These are phyloP conservation scores for Collybia mongolica DNA, from an alignment of 768 basidiomycete species.

Conservation along the genomic window DNA sequence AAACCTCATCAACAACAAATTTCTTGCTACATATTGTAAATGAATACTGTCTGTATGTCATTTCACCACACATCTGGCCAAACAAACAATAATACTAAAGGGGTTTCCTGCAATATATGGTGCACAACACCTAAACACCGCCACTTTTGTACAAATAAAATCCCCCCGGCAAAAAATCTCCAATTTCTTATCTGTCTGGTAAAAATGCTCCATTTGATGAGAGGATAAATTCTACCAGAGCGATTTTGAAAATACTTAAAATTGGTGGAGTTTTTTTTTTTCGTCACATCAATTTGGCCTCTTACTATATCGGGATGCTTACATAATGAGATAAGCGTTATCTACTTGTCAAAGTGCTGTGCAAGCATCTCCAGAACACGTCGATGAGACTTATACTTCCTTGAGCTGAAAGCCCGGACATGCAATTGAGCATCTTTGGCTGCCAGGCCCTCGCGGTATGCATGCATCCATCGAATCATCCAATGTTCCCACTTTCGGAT, in stretches of 20 bases:
- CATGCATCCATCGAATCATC: constrained; percentile 23
- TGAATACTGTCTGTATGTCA: too few relatives aligned
- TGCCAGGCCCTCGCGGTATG: constrained; percentile 23
- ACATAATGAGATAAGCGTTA: not conserved
- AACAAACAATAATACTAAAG: too few relatives aligned
- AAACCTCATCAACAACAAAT: too few relatives aligned
- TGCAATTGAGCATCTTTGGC: constrained; percentile 22
- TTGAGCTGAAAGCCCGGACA: constrained; percentile 26
- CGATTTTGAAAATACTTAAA: constrained; percentile 12
- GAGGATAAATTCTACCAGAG: constrained; percentile 11
- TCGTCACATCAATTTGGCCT: constrained; percentile 6
- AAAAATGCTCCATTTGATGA: constrained; percentile 12
- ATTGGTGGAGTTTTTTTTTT: constrained; percentile 12
- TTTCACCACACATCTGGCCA: too few relatives aligned
- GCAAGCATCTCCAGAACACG: constrained; percentile 15
- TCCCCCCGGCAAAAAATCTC: constrained; percentile 1
- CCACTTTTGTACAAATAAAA: not conserved
- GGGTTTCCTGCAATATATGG: too few relatives aligned
- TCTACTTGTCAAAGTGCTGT: constrained; percentile 6
- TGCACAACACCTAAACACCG: too few relatives aligned
- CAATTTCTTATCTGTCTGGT: constrained; percentile 13
- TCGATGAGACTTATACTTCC: constrained; percentile 20
- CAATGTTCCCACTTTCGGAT: too few relatives aligned
- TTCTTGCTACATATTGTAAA: too few relatives aligned
- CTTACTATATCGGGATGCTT: constrained; percentile 2